These are phyloP conservation scores for Trichosporon sp. DNA, from an alignment of 1,284 basidiomycete species.

Conservation along the genomic window DNA sequence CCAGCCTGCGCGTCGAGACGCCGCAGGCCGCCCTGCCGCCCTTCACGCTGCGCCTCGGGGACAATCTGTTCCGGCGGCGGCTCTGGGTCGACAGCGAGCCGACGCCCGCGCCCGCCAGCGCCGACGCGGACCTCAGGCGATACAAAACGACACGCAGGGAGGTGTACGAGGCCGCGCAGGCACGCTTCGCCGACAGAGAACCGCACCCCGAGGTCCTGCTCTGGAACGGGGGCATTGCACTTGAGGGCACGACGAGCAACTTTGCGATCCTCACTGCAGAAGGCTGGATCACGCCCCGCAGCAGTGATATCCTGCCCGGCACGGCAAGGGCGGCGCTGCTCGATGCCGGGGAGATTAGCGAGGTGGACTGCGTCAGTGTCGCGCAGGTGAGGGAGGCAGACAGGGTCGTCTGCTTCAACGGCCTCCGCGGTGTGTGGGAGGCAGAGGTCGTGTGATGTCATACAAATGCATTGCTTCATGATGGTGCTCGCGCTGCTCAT, in stretches of 20 bases:
- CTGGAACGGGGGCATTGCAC: background rate
- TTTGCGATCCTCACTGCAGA: constrained; percentile 30
- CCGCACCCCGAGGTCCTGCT: background rate
- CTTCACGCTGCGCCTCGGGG: constrained; percentile 16
- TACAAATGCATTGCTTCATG: constrained; percentile 7
- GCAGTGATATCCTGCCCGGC: constrained; percentile 32
- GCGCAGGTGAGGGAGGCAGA: constrained; percentile 24
- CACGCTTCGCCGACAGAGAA: constrained; percentile 14
- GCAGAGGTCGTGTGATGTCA: constrained; percentile 24
- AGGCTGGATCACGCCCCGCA: constrained; percentile 36
- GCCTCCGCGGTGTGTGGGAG: constrained; percentile 44
- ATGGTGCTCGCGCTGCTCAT: background rate
- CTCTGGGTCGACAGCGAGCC: constrained; percentile 29
- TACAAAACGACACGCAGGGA: constrained; percentile 38
- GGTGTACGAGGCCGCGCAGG: constrained; percentile 35
- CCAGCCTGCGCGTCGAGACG: too few species aligned
- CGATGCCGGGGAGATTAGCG: constrained; percentile 22
- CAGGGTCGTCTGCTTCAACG: constrained; percentile 43
- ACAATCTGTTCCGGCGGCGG: constrained; percentile 14
- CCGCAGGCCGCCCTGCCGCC: constrained; percentile 12
- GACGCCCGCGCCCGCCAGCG: constrained; percentile 6
- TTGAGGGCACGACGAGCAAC: constrained; percentile 43
- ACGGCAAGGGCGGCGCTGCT: constrained; percentile 37
- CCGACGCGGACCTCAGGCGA: constrained; percentile 18
- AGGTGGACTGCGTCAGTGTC: constrained; percentile 27